These are phyloP conservation scores for Angomonas ambiguus DNA, from an alignment of 208 protist species.

Conservation along the genomic window DNA sequence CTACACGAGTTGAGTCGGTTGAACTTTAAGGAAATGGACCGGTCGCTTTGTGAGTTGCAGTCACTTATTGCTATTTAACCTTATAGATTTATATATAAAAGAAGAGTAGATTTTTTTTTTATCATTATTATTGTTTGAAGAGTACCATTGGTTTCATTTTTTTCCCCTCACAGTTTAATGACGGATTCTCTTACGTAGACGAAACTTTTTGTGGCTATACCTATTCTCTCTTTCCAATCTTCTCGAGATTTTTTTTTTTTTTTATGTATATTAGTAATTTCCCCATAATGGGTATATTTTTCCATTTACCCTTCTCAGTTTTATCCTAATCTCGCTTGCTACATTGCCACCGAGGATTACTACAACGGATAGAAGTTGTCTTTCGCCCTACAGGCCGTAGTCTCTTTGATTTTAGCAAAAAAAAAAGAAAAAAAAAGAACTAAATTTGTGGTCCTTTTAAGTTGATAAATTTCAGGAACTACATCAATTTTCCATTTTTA, in stretches of 20 bases:
- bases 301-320: too few relatives aligned
- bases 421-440: not conserved
- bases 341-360: too few relatives aligned
- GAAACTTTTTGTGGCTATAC: too few relatives aligned
- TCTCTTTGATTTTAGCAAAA: too few relatives aligned
- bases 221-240: too few relatives aligned
- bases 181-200: not conserved
- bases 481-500: too few relatives aligned
- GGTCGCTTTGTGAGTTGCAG: constrained; percentile 34
- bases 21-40: constrained; percentile 23
- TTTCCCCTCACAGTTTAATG: not conserved
- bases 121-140: constrained; percentile 3
- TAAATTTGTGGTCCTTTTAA: not conserved
- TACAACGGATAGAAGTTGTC: too few relatives aligned
- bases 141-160: constrained; percentile 5
- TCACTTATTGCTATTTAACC: constrained; percentile 25
- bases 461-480: too few relatives aligned
- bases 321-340: too few relatives aligned
- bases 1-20: constrained; percentile 59
- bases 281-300: too few relatives aligned
- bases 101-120: not conserved
- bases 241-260: too few relatives aligned
- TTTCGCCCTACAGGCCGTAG: too few relatives aligned
- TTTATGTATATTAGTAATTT: not conserved
- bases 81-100: not conserved